Base-by-base conservation (phyloP, 805 yeast genomes). In the Metschnikowia shivogae region DNA sequence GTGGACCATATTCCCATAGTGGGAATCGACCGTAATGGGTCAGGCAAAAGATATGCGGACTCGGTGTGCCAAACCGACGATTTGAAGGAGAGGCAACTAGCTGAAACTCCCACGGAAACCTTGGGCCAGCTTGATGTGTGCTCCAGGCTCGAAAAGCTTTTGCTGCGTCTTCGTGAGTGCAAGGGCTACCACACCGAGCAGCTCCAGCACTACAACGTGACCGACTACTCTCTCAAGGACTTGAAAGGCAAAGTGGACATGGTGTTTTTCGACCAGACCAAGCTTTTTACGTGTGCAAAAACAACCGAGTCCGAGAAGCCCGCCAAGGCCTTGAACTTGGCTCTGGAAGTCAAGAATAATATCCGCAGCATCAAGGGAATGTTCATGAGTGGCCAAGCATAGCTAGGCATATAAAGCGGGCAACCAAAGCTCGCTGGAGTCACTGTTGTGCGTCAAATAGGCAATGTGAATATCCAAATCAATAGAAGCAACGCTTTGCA, bases 281-380 rank as follows among this genome's bases (percentile, higher is more conserved):
- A 63, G 22, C 53, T 70, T 6, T 68, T 69, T 39, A 46, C 51
- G 3, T 53, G 19, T 45, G 45, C 30, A 24, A 39, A 22, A 39
- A 45, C 5, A 55, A 55, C 8, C 47, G 34, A 2, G 37, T 31
- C 36, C 24, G 24, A 29, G 26, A 32, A 4, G 12, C 6, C 12
- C 5, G 27, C 40, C n/a, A 35, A 49, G 32, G 34, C 48, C 7
- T 20, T 40, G 33, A 65, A 65, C 44, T 50, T 69, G 49, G 64
- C 65, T 1, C 52, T 58, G 12, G 74, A 68, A 30, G 61, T 63
- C 24, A 66, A 61, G 49, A 64, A 60, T 43, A 70, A 65, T 40
- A 65, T 71, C n/a, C 56, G 76, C 42, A 57, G 65, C 39, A 65
- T 71, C 34, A 71, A 71, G 56, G 76, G 76, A n/a, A 49, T 67